Conservation (phyloP, 1,284 basidiomycete genomes). For the Leccinum angustisporum region DNA sequence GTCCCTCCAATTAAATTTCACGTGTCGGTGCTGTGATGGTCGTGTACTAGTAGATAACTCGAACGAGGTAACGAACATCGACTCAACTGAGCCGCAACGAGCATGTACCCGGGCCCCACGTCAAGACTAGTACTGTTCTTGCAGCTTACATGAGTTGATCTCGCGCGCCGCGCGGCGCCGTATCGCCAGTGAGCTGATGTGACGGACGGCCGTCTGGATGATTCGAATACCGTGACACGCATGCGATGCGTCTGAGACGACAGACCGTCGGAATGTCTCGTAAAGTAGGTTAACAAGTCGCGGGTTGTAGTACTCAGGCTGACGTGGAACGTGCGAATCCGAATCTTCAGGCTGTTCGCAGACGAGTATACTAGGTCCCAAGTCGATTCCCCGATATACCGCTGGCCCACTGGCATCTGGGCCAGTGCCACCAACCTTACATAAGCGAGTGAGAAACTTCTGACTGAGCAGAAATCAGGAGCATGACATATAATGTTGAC, state of each 20-base stretch:
- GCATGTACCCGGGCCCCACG: not conserved
- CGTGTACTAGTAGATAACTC: no score
- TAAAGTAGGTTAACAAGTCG: constrained; percentile 1
- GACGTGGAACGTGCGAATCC: constrained; percentile 4
- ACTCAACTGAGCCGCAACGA: no score
- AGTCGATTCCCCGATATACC: not conserved
- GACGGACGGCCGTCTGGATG: not conserved
- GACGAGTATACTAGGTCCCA: not conserved
- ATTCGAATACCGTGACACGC: constrained; percentile 3
- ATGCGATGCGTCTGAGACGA: constrained; percentile 2
- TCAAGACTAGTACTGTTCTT: not conserved
- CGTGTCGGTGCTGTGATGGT: no score
- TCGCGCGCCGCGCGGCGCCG: not conserved
- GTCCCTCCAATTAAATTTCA: no score
- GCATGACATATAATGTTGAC: not conserved
- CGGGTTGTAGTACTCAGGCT: not conserved
- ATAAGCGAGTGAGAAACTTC: not conserved
- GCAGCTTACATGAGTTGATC: constrained; percentile 9
- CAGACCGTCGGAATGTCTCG: not conserved
- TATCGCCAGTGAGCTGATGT: not conserved
- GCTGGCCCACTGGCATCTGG: not conserved
- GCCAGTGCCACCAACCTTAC: not conserved
- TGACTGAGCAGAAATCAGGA: not conserved
- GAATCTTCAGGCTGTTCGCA: not conserved
- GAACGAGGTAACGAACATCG: no score